Evolutionary conservation across 1,284 basidiomycete genomes (phyloP).

Genomic region (Fomitiporia mediterranea): DNA sequence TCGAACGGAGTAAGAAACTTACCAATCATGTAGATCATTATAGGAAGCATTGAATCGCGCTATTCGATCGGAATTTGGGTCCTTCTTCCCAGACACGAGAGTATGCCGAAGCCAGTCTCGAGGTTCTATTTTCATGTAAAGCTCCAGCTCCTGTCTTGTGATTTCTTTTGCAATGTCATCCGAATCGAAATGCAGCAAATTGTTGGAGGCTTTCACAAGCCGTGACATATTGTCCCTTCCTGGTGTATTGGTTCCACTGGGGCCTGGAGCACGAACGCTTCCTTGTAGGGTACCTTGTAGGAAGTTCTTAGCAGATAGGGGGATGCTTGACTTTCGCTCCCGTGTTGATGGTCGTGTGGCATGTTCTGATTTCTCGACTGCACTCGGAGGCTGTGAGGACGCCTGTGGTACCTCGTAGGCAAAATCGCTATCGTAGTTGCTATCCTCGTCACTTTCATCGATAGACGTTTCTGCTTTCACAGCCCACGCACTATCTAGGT

Average conservation of each 20-base stretch:
- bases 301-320: constrained; percentile 43
- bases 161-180: constrained; percentile 74
- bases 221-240: constrained; percentile 6
- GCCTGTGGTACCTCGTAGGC: constrained; percentile 28
- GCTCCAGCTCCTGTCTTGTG: constrained; percentile 55
- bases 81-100: constrained; percentile 61
- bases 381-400: constrained; percentile 8
- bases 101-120: constrained; percentile 77
- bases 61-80: constrained; percentile 59
- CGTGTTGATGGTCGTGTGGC: constrained; percentile 30
- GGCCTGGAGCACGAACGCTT: constrained; percentile 3
- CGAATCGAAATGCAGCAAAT: constrained; percentile 28
- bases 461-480: constrained; percentile 50
- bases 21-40: constrained; percentile 77
- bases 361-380: constrained; percentile 21
- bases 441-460: constrained; percentile 61
- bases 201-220: constrained; percentile 30
- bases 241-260: constrained; percentile 2
- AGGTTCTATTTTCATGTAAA: constrained; percentile 72
- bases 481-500: constrained; percentile 68
- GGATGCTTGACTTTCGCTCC: constrained; percentile 64
- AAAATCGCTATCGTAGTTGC: constrained; percentile 40
- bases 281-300: constrained; percentile 24
- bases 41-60: constrained; percentile 64
- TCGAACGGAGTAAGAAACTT: constrained; percentile 24